Base-by-base conservation (phyloP, 306 rosid genomes). In the Cyamopsis tetragonoloba region DNA sequence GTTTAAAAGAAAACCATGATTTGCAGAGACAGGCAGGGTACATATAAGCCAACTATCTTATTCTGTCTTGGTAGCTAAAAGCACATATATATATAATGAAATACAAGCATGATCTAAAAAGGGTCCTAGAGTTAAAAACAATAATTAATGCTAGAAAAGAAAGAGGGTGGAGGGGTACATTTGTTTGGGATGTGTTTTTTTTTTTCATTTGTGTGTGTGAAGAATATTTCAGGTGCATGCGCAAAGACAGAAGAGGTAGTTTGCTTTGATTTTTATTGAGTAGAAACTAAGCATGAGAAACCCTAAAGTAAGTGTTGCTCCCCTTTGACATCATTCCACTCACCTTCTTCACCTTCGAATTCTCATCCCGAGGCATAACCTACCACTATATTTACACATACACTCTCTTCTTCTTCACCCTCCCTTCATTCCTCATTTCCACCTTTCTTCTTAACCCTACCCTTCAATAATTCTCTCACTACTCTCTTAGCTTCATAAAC, bases 171-270 rank as follows among this genome's bases (percentile, higher is more conserved):
- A 81, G 73, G 86, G 80, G 80, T 62, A 71, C 76, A 84, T 68
- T 27, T 68, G 78, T 84, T 79, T 75, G 83, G 87, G 85, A 41
- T 78, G 66, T 62, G 85, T 76, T 72, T 61, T 47, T 15, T 47
- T 0, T 71, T 1, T 28, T 15, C 35, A 24, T 46, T 15, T 55
- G 34, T 58, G 39, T 61, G 66, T 76, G 73, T 76, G 86, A 86
- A 82, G 91, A 91, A 88, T 87, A 88, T 86, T 91, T 91, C 83
- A 81, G 91, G 83, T 86, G 97, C 97, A 91, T 86, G 97, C 96
- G 89, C 79, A 66, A 70, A 76, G 76, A 74, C 62, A 77, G 69
- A 79, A 68, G 67, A 51, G 74, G 51, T n/a, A n/a, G n/a, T n/a
- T n/a, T n/a, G n/a, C n/a, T n/a, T 79, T 80, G 83, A 81, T 76